Evolutionary conservation across 495 filamentous ascomycete genomes (phyloP).

Genomic region (Aspergillus indologenus): DNA sequence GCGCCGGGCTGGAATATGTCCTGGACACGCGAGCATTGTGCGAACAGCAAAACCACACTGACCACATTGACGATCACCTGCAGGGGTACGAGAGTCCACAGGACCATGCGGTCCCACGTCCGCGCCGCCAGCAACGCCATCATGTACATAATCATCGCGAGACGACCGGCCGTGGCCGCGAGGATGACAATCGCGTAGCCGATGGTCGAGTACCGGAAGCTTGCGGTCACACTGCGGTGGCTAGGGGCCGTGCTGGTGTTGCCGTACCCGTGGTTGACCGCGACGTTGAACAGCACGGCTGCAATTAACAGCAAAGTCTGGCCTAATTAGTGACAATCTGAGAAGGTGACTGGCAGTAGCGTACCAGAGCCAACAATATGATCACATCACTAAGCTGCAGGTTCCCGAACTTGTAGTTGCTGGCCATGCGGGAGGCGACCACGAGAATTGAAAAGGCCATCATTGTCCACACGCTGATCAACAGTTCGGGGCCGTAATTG

Average conservation of each 20-base stretch:
- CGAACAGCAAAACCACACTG: conserved; percentile 6
- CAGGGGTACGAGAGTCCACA: background rate
- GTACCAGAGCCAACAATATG: background rate
- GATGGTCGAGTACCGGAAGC: conserved; percentile 1
- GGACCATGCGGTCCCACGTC: background rate
- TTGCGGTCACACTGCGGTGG: background rate
- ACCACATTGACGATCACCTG: conserved; percentile 4
- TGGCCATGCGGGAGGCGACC: background rate
- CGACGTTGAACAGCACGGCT: conserved; percentile 1
- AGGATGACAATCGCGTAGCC: conserved; percentile 1
- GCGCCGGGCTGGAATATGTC: background rate
- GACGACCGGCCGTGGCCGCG: background rate
- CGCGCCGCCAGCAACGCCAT: conserved; percentile 5
- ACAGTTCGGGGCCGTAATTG: background rate
- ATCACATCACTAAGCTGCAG: conserved; percentile 8
- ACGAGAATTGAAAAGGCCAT: conserved; percentile 3
- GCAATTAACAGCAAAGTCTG: conserved; percentile 5
- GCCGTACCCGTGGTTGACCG: conserved; percentile 1
- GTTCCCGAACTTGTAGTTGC: conserved; percentile 6
- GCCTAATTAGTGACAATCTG: too few relatives aligned
- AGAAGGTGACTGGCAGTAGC: too few relatives aligned
- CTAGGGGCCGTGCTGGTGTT: background rate
- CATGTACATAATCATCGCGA: conserved; percentile 2
- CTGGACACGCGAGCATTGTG: background rate
- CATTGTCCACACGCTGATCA: background rate